Evolutionary conservation across 805 yeast genomes (phyloP), one percentile per base, ranked within the genome.

Genomic region (Groenewaldozyma tartarivorans): DNA sequence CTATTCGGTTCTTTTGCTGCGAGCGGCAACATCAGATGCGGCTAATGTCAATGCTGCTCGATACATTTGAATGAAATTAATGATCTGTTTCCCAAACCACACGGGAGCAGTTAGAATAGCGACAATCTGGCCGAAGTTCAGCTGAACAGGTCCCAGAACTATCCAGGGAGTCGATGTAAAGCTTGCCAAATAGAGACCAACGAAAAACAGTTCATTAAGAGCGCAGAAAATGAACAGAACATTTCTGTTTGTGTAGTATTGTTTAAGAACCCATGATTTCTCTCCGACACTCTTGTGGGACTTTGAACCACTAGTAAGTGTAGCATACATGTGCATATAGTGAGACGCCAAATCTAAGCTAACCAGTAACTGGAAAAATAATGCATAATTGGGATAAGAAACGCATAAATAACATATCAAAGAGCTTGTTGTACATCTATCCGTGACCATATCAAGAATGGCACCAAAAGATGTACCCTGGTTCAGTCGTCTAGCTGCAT

Each of bases 241-340:
- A 15, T 60, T 74, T 55, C 86, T 75, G 67, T 85, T 82, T 44
- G 86, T 83, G 66, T 92, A 92, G 69, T 92, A 92, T 48, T 90
- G 70, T 51, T 79, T 76, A 57, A 92, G 70, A 43, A 92, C 68
- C 68, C 77, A 72, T 47, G 82, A 79, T 50, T 79, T 77, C 53
- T 77, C 71, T 42, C 76, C 81, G 41, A 94, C 81, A 47, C 75
- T 73, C 68, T 92, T 92, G 65, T 92, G 99, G 33, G 88, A 77
- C 6, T 73, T 59, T 3, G 82, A 77, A 16, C 97, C 97, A 30
- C 77, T 67, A 40, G 79, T 72, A 52, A 88, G 67, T 65, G 86
- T 82, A 33, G 97, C 95, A 61, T 88, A 88, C 98, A 92, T 92
- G 66, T 92, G 98, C 83, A 92, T 84, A 66, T 92, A 92, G 60